Percentiles rank a stretch among this genome's conserved stretches.
phyloP scores from a whole-genome alignment of 1,284 basidiomycete genomes.

The Puccinia polysora region DNA sequence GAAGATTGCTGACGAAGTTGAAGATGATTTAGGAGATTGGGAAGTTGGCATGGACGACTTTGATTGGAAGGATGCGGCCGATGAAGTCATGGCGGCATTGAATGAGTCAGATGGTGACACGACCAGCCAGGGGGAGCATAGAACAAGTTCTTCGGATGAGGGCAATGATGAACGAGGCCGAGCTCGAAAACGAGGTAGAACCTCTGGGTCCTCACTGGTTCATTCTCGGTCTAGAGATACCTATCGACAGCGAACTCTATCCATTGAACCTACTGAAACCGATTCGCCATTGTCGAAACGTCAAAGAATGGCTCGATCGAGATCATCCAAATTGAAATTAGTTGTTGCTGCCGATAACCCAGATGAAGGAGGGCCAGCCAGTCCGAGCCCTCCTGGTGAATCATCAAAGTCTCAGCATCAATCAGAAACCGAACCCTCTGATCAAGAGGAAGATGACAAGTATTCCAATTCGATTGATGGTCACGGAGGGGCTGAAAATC shows the following conservation, averaged over 20 bases:
- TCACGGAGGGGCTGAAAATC: neutral
- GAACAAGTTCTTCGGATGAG: constrained; percentile 2
- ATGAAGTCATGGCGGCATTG: constrained; percentile 37
- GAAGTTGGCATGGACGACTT: constrained; percentile 10
- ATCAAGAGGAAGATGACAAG: neutral
- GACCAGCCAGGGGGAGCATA: neutral
- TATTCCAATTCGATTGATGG: neutral
- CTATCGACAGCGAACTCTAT: neutral
- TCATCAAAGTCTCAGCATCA: neutral
- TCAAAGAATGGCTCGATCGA: constrained; percentile 32
- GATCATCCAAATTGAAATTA: constrained; percentile 34
- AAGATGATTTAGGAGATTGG: constrained; percentile 34
- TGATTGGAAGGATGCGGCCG: constrained; percentile 42
- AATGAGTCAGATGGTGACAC: constrained; percentile 28
- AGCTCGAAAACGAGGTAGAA: constrained; percentile 11
- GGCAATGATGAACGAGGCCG: neutral
- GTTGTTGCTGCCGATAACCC: neutral
- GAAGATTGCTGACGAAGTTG: neutral
- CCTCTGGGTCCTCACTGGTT: neutral
- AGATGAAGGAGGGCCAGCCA: neutral
- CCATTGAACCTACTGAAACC: neutral
- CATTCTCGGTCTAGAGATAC: neutral
- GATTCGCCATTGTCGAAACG: constrained; percentile 35
- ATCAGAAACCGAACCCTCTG: neutral
- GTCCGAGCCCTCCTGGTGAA: too few species aligned